Conservation (phyloP, 2,329 filamentous ascomycete species). For the Cladosporium cucumerinum region DNA sequence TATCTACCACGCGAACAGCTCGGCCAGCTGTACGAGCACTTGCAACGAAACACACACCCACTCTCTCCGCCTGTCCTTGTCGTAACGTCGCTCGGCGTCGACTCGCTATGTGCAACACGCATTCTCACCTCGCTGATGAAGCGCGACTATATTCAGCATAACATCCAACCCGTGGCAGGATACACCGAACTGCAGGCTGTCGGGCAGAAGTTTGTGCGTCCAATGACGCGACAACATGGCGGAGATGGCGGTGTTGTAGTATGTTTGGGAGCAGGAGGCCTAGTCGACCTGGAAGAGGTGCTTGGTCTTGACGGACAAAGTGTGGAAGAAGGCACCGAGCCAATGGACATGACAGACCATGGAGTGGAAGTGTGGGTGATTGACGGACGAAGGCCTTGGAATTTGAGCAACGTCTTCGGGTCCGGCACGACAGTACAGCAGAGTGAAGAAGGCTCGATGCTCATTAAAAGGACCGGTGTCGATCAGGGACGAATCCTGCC, state of each 20-base stretch:
- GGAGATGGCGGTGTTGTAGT: conserved; percentile 86
- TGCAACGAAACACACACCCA: conserved; percentile 82
- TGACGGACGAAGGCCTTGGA: conserved; percentile 90
- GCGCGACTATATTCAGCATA: conserved; percentile 95
- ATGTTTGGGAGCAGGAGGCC: conserved; percentile 86
- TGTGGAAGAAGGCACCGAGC: conserved; percentile 50
- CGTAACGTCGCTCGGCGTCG: conserved; percentile 88
- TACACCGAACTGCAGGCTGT: conserved; percentile 84
- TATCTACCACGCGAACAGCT: conserved; percentile 90
- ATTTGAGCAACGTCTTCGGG: conserved; percentile 85
- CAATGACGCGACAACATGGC: conserved; percentile 81
- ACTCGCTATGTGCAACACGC: conserved; percentile 90
- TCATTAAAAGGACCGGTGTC: conserved; percentile 62
- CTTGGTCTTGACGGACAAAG: conserved; percentile 63
- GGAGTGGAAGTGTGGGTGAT: conserved; percentile 95
- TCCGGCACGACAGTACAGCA: conserved; percentile 34
- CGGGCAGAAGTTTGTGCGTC: conserved; percentile 73
- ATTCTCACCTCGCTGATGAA: conserved; percentile 92
- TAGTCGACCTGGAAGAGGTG: conserved; percentile 80
- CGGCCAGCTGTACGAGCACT: conserved; percentile 85
- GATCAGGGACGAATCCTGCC: conserved; percentile 68
- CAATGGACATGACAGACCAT: conserved; percentile 52
- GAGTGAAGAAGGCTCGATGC: conserved; percentile 28
- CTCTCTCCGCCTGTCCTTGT: conserved; percentile 86
- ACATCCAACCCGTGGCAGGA: conserved; percentile 90